Base-by-base conservation (phyloP, 495 filamentous ascomycete species). In the Podospora appendiculata region DNA sequence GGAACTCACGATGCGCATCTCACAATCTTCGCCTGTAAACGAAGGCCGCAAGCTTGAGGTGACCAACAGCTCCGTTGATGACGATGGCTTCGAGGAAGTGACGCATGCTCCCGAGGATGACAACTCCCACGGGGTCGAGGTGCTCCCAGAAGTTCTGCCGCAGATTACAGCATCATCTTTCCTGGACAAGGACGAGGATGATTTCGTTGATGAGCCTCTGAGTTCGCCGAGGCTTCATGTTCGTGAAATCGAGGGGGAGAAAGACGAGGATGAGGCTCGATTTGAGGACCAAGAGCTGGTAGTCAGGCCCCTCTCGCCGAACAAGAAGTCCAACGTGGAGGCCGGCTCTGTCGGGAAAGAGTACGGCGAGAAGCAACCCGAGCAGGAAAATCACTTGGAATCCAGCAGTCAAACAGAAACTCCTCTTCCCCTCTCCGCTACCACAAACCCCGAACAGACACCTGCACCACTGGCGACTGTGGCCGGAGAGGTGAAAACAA, bases 51-150 rank as follows among this genome's bases (percentile, higher is more conserved):
- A 67, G 44, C 77, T 85, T 19, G 90, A 88, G 55, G 79, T 89
- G 4, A 83, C 85, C 35, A 93, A 89, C 57, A 81, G 76, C 14
- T 83, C 82, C 10, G 58, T 47, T 3, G 93, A 96, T 50, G 91
- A 96, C 50, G 92, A 97, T 62, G 90, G 88, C 0, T 98, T 96
- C 59, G 93, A 98, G 66, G 89, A 96, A 65, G 90, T 98, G 16
- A 80, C 80, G 14, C 79, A 83, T 48, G 78, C 80, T 16, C 79
- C 80, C 3, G 86, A 86, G 7, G 85, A 89, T 45, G 84, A 87
- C 45, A 74, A 60, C 16, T 71, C 72, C 4, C 72, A 77, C 44
- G 74, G 74, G 16, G 71, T 78, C 14, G 58, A 76, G 53, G 74
- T 74, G 38, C 71, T 76, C 40, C 71, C 74, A 1, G 74, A 78